Percentiles rank a stretch among this genome's conserved stretches.
Evolutionary conservation across 208 protist genomes (phyloP).

Genomic region (Trypanosoma theileri): DNA sequence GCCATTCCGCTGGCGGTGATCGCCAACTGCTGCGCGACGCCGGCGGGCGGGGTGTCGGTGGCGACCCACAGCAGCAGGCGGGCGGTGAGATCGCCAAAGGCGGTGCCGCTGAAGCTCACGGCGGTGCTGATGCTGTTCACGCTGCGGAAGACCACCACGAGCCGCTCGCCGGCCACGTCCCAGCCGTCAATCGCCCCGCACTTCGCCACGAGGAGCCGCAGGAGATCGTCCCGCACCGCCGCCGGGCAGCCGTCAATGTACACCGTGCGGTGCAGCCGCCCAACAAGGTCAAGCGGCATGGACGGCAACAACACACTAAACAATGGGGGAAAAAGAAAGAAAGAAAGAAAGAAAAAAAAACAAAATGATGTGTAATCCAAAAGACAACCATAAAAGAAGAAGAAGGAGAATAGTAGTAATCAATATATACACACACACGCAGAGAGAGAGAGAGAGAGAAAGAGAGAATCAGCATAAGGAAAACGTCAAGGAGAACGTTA

Average conservation of each 20-base stretch:
- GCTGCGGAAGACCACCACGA: slow-evolving; percentile 71
- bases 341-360: background rate
- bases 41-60: slow-evolving; percentile 60
- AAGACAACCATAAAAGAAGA: slow-evolving; percentile 16
- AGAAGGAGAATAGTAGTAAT: slow-evolving; percentile 18
- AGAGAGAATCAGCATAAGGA: too few species aligned
- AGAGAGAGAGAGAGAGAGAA: slow-evolving; percentile 10
- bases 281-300: slow-evolving; percentile 84
- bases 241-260: slow-evolving; percentile 67
- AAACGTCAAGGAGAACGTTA: background rate
- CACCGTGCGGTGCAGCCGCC: slow-evolving; percentile 84
- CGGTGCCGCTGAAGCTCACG: slow-evolving; percentile 69
- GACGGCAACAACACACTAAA: background rate
- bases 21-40: slow-evolving; percentile 61
- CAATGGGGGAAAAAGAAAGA: background rate
- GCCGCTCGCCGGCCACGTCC: slow-evolving; percentile 54
- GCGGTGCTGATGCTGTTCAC: slow-evolving; percentile 88
- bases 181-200: slow-evolving; percentile 82
- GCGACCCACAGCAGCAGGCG: slow-evolving; percentile 76
- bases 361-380: background rate
- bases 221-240: slow-evolving; percentile 67
- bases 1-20: slow-evolving; percentile 29
- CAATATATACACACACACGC: background rate
- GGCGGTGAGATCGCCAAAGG: slow-evolving; percentile 63
- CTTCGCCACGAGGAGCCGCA: slow-evolving; percentile 59